These are phyloP conservation scores for Stephanocyclus meneghinianus DNA, from an alignment of 352 stramenopile species.

Conservation along the genomic window DNA sequence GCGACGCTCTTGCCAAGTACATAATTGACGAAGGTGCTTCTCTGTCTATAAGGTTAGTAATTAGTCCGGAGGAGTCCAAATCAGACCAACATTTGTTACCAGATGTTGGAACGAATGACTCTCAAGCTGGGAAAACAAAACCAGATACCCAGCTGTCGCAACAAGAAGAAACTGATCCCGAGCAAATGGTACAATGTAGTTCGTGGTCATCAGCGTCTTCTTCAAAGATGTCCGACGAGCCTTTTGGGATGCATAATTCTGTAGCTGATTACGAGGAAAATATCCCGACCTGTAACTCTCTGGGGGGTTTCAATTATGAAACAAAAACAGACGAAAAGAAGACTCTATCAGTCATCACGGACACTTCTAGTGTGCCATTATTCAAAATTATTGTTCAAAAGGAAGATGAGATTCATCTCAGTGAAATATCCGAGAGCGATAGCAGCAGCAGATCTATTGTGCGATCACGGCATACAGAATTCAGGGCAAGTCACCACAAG, in stretches of 20 bases:
- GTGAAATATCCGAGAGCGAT: constrained; percentile 5
- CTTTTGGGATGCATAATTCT: too few species aligned
- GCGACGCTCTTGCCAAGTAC: background rate
- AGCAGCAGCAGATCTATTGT: background rate
- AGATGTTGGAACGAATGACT: background rate
- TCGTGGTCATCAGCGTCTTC: too few species aligned
- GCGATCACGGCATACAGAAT: background rate
- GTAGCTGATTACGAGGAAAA: background rate
- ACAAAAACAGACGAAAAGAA: background rate
- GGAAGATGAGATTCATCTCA: background rate
- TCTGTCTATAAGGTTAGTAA: background rate
- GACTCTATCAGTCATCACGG: background rate
- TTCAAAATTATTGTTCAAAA: background rate
- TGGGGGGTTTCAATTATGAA: background rate
- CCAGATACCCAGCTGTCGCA: background rate
- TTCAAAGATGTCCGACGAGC: too few species aligned
- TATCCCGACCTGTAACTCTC: background rate
- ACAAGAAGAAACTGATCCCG: too few species aligned
- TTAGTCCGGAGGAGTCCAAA: background rate
- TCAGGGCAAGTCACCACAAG: background rate
- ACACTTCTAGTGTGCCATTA: background rate
- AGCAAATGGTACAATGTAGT: too few species aligned
- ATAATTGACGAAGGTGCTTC: background rate
- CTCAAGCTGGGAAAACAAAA: background rate
- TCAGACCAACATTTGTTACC: background rate